Evolutionary conservation across 1,139 yeast species (phyloP).

Genomic region (Lodderomyces pseudojiufengensis): DNA sequence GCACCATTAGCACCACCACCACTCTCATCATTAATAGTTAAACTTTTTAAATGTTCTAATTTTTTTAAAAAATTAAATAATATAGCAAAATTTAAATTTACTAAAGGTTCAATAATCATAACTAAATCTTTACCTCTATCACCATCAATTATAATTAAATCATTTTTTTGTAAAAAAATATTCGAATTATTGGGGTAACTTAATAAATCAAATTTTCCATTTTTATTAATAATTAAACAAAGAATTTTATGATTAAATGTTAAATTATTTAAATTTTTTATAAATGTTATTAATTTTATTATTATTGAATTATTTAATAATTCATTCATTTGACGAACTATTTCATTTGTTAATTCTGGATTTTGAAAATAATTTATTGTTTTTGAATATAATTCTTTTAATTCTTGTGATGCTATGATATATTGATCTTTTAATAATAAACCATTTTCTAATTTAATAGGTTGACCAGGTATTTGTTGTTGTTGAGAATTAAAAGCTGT

Average conservation of each 20-base stretch:
- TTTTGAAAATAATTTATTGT: conserved; percentile 49
- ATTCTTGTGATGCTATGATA: conserved; percentile 51
- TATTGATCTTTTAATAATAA: conserved; percentile 47
- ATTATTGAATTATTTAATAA: conserved; percentile 31
- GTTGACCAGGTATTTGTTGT: conserved; percentile 5
- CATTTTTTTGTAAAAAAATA: conserved; percentile 46
- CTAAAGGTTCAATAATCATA: conserved; percentile 47
- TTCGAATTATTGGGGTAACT: conserved; percentile 46
- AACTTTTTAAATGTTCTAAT: conserved; percentile 73
- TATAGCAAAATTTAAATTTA: conserved; percentile 54
- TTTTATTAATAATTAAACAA: conserved; percentile 51
- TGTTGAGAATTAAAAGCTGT: conserved; percentile 4
- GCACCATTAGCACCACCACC: no score
- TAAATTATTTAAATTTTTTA: conserved; percentile 41
- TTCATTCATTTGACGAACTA: conserved; percentile 34
- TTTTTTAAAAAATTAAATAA: conserved; percentile 76
- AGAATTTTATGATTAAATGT: conserved; percentile 41
- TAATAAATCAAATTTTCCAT: conserved; percentile 53
- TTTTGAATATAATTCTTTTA: conserved; percentile 40
- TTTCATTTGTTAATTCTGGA: conserved; percentile 25
- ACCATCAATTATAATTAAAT: conserved; percentile 49
- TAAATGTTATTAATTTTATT: conserved; percentile 35
- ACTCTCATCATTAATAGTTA: conserved; percentile 42
- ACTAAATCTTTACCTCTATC: conserved; percentile 50
- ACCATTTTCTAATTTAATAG: conserved; percentile 52